Evolutionary conservation across 73 alveolate genomes (phyloP).

Genomic region (Blepharisma japonicum): DNA sequence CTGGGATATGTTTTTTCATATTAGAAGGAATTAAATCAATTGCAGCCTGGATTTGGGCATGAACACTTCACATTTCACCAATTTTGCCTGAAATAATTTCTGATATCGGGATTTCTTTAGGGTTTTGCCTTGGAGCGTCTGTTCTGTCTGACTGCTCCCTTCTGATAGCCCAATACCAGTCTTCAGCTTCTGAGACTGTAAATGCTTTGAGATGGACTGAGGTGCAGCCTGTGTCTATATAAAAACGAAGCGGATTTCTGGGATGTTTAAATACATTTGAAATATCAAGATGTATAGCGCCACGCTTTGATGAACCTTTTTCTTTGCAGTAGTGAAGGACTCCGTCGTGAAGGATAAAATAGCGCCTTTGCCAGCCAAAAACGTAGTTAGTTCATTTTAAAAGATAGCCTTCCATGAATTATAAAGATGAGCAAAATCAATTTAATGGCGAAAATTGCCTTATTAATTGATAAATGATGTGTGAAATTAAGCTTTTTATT

Average conservation of each 20-base stretch:
- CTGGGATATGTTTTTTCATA: not conserved
- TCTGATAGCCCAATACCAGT: slow-evolving; percentile 20
- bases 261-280: not conserved
- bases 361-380: slow-evolving; percentile 17
- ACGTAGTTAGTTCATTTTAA: slow-evolving; percentile 24
- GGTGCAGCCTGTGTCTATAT: slow-evolving; percentile 6
- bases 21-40: slow-evolving; percentile 8
- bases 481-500: no score
- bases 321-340: slow-evolving; percentile 22
- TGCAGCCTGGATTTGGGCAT: not conserved
- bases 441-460: no score
- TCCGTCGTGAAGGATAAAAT: slow-evolving; percentile 19
- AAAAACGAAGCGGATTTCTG: slow-evolving; percentile 43
- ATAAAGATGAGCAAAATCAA: no score
- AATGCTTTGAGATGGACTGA: slow-evolving; percentile 16
- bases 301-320: not conserved
- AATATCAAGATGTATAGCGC: not conserved
- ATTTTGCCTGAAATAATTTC: not conserved
- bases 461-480: no score
- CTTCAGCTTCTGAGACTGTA: slow-evolving; percentile 9
- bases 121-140: no score
- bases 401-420: not conserved
- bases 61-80: slow-evolving; percentile 4
- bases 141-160: no score
- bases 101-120: not conserved